These are phyloP conservation scores for Alternaria viburni DNA, from an alignment of 2,329 filamentous ascomycete species.

Conservation along the genomic window DNA sequence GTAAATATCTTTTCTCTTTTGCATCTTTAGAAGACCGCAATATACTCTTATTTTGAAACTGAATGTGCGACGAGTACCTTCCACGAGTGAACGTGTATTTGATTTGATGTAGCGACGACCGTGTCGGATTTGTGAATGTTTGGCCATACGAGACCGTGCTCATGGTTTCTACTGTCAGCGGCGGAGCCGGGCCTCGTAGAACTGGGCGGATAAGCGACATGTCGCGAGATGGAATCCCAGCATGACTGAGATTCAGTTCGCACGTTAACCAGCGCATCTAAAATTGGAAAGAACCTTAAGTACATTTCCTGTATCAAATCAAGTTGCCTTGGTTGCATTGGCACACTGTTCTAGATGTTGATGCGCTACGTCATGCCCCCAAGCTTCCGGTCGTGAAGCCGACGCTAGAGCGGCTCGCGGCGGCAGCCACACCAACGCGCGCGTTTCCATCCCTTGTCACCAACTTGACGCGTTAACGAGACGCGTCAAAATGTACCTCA, in stretches of 20 bases:
- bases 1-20: slow-evolving; percentile 1
- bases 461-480: neutral
- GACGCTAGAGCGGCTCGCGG: neutral
- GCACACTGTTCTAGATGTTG: neutral
- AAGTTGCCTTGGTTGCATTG: neutral
- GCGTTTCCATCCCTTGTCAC: neutral
- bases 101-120: neutral
- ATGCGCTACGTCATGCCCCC: neutral
- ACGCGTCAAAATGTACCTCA: neutral
- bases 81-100: neutral
- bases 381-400: neutral
- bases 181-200: neutral
- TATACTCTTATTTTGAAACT: neutral
- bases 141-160: neutral
- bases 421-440: neutral
- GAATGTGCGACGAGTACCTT: neutral
- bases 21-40: neutral
- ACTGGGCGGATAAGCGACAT: neutral
- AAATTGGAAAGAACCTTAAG: neutral
- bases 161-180: neutral
- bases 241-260: neutral
- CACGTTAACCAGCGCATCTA: neutral
- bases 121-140: neutral
- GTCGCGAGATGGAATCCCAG: neutral
- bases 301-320: neutral